Conservation (phyloP, 306 rosid genomes). For the Lathyrus tuberosus region DNA sequence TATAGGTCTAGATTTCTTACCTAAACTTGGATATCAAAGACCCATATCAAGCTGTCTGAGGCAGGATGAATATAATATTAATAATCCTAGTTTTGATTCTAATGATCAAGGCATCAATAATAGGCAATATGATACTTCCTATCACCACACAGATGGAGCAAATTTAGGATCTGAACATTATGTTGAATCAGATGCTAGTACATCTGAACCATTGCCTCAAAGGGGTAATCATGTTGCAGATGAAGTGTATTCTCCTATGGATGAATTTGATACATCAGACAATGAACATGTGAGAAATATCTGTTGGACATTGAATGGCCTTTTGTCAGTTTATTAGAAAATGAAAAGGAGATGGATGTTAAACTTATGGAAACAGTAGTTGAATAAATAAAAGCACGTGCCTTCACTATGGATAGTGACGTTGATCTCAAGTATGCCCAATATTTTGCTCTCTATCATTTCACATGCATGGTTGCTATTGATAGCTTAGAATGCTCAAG, state of each 20-base stretch:
- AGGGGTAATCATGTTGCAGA: slow-evolving; percentile 55
- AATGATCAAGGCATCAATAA: slow-evolving; percentile 49
- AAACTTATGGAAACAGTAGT: slow-evolving; percentile 66
- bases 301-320: slow-evolving; percentile 82
- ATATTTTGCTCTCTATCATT: slow-evolving; percentile 74
- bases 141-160: slow-evolving; percentile 50
- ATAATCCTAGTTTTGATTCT: slow-evolving; percentile 55
- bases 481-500: slow-evolving; percentile 54
- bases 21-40: slow-evolving; percentile 56
- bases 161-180: slow-evolving; percentile 67
- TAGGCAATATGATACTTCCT: slow-evolving; percentile 46
- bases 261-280: slow-evolving; percentile 60
- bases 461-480: slow-evolving; percentile 77
- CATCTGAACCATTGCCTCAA: slow-evolving; percentile 70
- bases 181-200: slow-evolving; percentile 76
- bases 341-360: slow-evolving; percentile 69
- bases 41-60: slow-evolving; percentile 61
- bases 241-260: slow-evolving; percentile 66
- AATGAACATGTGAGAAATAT: slow-evolving; percentile 86
- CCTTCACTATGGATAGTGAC: slow-evolving; percentile 54
- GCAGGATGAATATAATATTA: slow-evolving; percentile 57
- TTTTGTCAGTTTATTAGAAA: slow-evolving; percentile 49
- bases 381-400: slow-evolving; percentile 51
- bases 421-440: slow-evolving; percentile 59
- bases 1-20: slow-evolving; percentile 55